phyloP scores from a whole-genome alignment of 176 grass and related monocot species.

The Oryza rufipogon region DNA sequence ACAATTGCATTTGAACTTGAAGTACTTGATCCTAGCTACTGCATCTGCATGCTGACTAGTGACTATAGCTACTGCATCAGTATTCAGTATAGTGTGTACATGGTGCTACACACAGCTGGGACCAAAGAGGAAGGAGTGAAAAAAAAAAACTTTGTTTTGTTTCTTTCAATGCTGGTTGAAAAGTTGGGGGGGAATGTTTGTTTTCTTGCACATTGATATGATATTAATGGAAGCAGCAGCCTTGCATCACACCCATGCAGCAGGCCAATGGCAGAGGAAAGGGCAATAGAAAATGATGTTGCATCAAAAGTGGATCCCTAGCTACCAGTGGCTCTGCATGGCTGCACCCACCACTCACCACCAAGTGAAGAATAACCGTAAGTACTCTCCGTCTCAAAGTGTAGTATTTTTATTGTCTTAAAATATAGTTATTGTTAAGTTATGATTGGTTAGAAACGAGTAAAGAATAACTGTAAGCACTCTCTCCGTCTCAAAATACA shows the following conservation, averaged over 20 bases:
- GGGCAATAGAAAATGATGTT: conserved; percentile 58
- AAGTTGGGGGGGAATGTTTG: conserved; percentile 66
- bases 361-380: background rate
- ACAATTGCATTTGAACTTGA: conserved; percentile 16
- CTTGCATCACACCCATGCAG: conserved; percentile 44
- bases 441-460: too few species aligned
- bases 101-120: conserved; percentile 28
- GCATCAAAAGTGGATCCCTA: conserved; percentile 53
- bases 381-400: too few species aligned
- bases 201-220: conserved; percentile 61
- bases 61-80: conserved; percentile 7
- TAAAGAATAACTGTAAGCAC: too few species aligned
- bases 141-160: conserved; percentile 32
- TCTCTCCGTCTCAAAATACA: too few species aligned
- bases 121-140: background rate
- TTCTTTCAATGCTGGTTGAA: conserved; percentile 53
- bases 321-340: conserved; percentile 20
- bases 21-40: background rate
- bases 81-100: background rate
- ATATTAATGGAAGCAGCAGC: conserved; percentile 69
- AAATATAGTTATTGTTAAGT: too few species aligned
- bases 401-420: too few species aligned
- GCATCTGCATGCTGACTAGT: background rate
- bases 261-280: conserved; percentile 35
- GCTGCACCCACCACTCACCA: conserved; percentile 1